A percentile compares a stretch with the other conserved stretches of the same genome.
Conservation (phyloP, 78 protist genomes). For the Planoprotostelium fungivorum region DNA sequence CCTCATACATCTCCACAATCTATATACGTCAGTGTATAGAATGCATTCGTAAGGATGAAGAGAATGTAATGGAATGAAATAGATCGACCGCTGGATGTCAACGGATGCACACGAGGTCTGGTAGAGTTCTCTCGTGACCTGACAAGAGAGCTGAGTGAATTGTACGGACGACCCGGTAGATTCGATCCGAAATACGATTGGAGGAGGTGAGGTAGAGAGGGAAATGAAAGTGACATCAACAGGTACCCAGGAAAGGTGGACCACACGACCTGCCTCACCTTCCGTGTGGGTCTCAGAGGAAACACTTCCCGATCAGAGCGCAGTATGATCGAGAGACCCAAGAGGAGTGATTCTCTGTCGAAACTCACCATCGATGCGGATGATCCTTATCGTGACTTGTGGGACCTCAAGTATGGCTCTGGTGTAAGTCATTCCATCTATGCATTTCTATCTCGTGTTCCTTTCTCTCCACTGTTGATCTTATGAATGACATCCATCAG, state of each 20-base stretch:
- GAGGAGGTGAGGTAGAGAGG: neutral
- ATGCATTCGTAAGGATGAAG: too few species aligned
- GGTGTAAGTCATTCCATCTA: neutral
- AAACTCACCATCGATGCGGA: too few species aligned
- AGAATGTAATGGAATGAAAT: too few species aligned
- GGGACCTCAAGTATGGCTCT: neutral
- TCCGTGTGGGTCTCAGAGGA: conserved; percentile 15
- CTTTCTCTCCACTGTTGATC: too few species aligned
- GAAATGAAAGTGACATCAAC: conserved; percentile 1
- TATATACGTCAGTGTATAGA: too few species aligned
- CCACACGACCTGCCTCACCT: conserved; percentile 51
- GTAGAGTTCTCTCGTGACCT: neutral
- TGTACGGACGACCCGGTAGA: neutral
- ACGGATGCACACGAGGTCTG: neutral
- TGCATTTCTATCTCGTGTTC: neutral
- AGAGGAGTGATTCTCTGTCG: too few species aligned
- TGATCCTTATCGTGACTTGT: neutral
- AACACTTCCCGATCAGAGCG: too few species aligned
- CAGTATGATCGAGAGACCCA: too few species aligned
- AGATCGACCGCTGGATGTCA: neutral
- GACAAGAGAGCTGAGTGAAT: neutral
- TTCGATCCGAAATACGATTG: neutral
- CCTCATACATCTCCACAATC: too few species aligned
- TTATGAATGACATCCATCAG: neutral
- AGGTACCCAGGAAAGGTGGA: conserved; percentile 68